Base-by-base conservation (phyloP, 163 green algal genomes). In the Chlorella variabilis region DNA sequence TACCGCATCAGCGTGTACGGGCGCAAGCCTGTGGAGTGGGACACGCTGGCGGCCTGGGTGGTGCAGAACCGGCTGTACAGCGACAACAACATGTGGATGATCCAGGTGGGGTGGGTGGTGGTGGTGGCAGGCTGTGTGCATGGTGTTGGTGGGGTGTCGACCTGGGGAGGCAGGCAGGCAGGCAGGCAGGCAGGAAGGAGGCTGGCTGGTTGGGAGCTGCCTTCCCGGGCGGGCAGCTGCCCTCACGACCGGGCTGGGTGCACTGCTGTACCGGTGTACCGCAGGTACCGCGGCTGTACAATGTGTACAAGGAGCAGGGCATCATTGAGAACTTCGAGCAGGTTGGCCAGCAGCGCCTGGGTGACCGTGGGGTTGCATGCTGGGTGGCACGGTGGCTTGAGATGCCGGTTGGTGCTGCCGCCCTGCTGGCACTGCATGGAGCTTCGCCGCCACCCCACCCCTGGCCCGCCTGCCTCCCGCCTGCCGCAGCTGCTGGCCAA, bases 1-100 rank as follows among this genome's bases (percentile, higher is more conserved):
- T 98, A 98, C 88, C 87, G 96, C 67, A 96, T 99, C 82, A 94
- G 82, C 77, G 93, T 98, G 48, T 98, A 98, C 80, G 95, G 95
- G 2, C 91, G 94, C 75, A 96, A 94, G 80, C 83, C 85, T 31
- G 94, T 97, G 59, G 97, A 99, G 91, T 99, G 97, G 97, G 97
- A 99, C 91, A 97, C 96, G 66, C 93, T 99, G 61, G 96, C 97
- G 5, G 90, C 92, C 34, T 99, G 97, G 97, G 93, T 99, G 56
- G 93, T 95, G 63, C 93, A 97, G 84, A 98, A 99, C 91, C 84
- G 94, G 80, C 91, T 99, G 25, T 93, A 94, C 85, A 95, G 85
- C 38, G 90, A 98, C 91, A 99, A 99, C 86, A 96, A 98, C 58
- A 84, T 98, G 59, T 99, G 96, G 96, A 90, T 99, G 70, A 98